phyloP scores from a whole-genome alignment of 75 land plant genomes.

The Chamaecyparis obtusa region DNA sequence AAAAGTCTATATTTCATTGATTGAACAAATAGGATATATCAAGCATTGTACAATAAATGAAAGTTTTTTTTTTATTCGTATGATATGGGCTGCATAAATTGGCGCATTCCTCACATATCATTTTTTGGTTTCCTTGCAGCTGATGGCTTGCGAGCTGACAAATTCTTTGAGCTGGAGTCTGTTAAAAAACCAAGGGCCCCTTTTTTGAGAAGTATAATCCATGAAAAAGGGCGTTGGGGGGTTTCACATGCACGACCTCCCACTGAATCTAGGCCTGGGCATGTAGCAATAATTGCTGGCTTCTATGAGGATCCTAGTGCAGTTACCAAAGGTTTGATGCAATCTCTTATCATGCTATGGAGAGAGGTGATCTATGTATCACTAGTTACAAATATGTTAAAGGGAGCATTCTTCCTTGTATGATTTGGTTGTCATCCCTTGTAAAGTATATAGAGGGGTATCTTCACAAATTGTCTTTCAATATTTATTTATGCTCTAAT shows the following conservation, averaged over 20 bases:
- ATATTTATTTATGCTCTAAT: background rate
- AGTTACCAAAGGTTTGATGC: slow-evolving; percentile 77
- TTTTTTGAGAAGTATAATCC: slow-evolving; percentile 71
- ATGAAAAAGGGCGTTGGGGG: slow-evolving; percentile 87
- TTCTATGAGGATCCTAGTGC: slow-evolving; percentile 99
- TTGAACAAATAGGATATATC: background rate
- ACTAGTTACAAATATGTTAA: background rate
- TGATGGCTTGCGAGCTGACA: slow-evolving; percentile 96
- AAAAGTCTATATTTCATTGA: background rate
- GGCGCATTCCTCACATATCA: background rate
- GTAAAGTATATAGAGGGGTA: background rate
- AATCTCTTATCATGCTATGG: background rate
- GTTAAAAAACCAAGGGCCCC: slow-evolving; percentile 79
- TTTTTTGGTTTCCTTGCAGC: slow-evolving; percentile 46
- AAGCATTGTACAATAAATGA: background rate
- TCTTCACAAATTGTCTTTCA: background rate
- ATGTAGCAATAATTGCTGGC: slow-evolving; percentile 96
- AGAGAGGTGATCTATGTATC: background rate
- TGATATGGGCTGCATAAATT: background rate
- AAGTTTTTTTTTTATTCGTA: background rate
- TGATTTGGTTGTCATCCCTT: background rate
- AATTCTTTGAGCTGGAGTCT: slow-evolving; percentile 84
- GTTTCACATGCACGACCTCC: slow-evolving; percentile 98
- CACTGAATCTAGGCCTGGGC: slow-evolving; percentile 98
- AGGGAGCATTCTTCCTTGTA: background rate